A percentile compares a stretch with the other conserved stretches of the same genome.
phyloP scores from a whole-genome alignment of 2,329 filamentous ascomycete genomes.

The Gliomastix tumulicola region DNA sequence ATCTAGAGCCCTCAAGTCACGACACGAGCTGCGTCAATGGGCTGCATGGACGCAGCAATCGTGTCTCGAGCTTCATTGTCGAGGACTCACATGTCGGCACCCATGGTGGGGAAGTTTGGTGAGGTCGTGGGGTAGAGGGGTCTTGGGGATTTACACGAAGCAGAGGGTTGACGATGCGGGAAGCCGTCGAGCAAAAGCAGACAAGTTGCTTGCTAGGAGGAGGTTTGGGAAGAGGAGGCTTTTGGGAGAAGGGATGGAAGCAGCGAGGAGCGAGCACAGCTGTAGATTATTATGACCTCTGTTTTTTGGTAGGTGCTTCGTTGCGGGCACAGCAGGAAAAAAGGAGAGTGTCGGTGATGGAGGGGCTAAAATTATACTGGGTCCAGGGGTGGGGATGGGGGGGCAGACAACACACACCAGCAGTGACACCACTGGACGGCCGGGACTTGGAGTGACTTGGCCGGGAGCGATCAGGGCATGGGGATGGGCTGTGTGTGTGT shows the following conservation, averaged over 20 bases:
- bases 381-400: slow-evolving; percentile 17
- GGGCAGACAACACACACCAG: too few species aligned
- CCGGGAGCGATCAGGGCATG: too few species aligned
- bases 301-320: too few species aligned
- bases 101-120: slow-evolving; percentile 26
- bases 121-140: neutral
- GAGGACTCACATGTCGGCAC: slow-evolving; percentile 29
- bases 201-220: neutral
- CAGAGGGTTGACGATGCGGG: neutral
- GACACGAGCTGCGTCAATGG: too few species aligned
- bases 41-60: slow-evolving; percentile 1
- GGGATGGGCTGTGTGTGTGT: too few species aligned
- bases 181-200: slow-evolving; percentile 1
- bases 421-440: too few species aligned
- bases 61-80: slow-evolving; percentile 1
- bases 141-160: neutral
- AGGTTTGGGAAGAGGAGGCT: neutral
- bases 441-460: too few species aligned
- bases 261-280: slow-evolving; percentile 3
- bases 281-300: slow-evolving; percentile 19
- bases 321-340: slow-evolving; percentile 17
- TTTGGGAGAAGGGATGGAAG: neutral
- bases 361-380: slow-evolving; percentile 33
- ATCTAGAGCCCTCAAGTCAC: neutral
- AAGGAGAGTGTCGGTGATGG: slow-evolving; percentile 9